phyloP scores from a whole-genome alignment of 129 eudicot genomes.

The Flaveria robusta region DNA sequence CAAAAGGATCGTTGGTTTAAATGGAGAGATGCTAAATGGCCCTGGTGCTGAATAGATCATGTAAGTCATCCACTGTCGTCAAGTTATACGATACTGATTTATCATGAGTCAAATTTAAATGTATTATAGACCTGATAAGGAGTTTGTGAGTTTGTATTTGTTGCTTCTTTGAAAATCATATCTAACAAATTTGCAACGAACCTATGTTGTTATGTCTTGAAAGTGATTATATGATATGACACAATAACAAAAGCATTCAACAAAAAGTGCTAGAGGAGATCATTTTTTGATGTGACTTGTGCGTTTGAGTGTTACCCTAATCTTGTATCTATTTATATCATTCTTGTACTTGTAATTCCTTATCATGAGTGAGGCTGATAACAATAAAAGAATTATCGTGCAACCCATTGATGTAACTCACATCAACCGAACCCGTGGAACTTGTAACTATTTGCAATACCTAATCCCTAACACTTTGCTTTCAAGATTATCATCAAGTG shows the following conservation, averaged over 20 bases:
- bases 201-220: neutral
- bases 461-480: neutral
- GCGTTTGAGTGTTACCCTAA: no score
- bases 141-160: neutral
- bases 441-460: no score
- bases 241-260: neutral
- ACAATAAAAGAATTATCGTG: no score
- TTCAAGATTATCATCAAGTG: neutral
- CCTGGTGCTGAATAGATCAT: constrained; percentile 58
- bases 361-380: no score
- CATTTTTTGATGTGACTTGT: neutral
- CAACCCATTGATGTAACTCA: no score
- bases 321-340: no score
- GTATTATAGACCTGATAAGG: neutral
- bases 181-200: neutral
- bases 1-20: constrained; percentile 42
- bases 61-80: constrained; percentile 8
- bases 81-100: neutral
- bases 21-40: constrained; percentile 88
- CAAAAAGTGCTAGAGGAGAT: neutral
- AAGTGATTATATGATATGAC: constrained; percentile 7
- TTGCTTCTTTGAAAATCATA: neutral
- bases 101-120: constrained; percentile 1
- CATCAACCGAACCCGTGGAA: no score
- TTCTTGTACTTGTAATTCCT: no score